A percentile compares a stretch with the other conserved stretches of the same genome.
Conservation (phyloP, 2,329 filamentous ascomycete genomes). For the Hypoxylon sp. region DNA sequence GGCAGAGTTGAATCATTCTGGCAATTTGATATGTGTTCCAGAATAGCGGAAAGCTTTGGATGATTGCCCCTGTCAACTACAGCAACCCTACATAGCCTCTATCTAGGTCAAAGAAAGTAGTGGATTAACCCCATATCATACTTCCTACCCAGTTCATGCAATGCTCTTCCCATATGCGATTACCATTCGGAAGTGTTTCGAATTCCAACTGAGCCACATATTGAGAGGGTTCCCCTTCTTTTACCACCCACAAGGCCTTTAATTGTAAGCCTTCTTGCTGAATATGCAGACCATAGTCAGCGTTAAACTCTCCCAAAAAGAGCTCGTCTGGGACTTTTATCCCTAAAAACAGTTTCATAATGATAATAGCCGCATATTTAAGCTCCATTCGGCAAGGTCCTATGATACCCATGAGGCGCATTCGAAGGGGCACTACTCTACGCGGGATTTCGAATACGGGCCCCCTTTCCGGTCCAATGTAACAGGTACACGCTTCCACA, state of each 20-base stretch:
- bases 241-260: background rate
- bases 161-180: no score
- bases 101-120: background rate
- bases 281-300: background rate
- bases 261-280: background rate
- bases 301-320: background rate
- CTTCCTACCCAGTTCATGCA: background rate
- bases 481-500: constrained; percentile 17
- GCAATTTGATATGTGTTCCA: background rate
- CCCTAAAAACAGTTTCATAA: constrained; percentile 46
- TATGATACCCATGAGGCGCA: constrained; percentile 20
- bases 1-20: constrained; percentile 55
- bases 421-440: constrained; percentile 25
- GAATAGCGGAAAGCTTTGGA: background rate
- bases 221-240: background rate
- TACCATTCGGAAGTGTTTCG: no score
- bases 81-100: background rate
- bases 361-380: constrained; percentile 44
- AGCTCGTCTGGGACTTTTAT: constrained; percentile 28
- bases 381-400: constrained; percentile 34
- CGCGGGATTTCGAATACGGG: constrained; percentile 16
- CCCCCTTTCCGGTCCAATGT: constrained; percentile 9
- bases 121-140: background rate
- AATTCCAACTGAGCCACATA: background rate
- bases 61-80: background rate